Evolutionary conservation across 2,329 filamentous ascomycete species (phyloP).

Genomic region (Fusarium chaquense): DNA sequence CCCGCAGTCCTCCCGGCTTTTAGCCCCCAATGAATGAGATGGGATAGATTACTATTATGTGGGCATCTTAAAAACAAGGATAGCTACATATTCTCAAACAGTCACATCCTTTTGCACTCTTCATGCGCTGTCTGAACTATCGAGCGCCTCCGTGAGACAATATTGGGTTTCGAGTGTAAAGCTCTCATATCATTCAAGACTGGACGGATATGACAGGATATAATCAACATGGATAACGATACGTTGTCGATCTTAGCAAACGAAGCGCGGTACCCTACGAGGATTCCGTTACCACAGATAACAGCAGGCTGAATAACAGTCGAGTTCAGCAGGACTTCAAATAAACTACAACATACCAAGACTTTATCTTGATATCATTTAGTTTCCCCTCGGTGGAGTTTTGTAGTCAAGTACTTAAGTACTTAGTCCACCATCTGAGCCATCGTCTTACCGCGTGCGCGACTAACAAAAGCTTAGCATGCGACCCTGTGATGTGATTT

Average conservation of each 20-base stretch:
- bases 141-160: not conserved
- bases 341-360: not conserved
- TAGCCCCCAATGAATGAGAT: not conserved
- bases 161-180: not conserved
- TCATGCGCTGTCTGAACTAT: not conserved
- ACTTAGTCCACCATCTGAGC: not conserved
- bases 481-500: not conserved
- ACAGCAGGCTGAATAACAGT: not conserved
- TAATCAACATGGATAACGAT: not conserved
- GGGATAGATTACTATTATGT: not conserved
- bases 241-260: not conserved
- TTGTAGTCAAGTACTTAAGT: not conserved
- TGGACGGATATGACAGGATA: not conserved
- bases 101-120: not conserved
- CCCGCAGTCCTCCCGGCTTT: not conserved
- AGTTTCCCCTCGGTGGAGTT: not conserved
- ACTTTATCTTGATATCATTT: not conserved
- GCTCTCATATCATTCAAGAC: not conserved
- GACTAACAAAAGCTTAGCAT: conserved; percentile 4
- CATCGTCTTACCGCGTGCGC: not conserved
- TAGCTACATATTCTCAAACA: not conserved
- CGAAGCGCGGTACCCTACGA: not conserved
- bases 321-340: not conserved
- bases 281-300: not conserved
- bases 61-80: not conserved